Percentiles rank a stretch among this genome's conserved stretches.
These are phyloP conservation scores for Eucalyptus sp. DNA, from an alignment of 345 rosid species.

Conservation along the genomic window DNA sequence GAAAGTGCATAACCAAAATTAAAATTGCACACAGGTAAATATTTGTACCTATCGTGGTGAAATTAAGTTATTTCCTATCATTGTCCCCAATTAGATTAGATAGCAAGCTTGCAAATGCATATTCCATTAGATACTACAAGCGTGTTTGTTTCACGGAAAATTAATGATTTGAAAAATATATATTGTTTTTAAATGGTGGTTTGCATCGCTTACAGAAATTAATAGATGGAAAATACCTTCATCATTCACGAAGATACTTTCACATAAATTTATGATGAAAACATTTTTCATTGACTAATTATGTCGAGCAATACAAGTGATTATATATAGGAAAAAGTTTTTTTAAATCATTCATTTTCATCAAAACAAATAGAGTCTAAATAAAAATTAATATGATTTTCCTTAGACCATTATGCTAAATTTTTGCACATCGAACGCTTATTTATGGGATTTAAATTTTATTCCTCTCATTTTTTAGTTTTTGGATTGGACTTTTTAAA, in stretches of 20 bases:
- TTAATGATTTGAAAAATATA: fast-evolving
- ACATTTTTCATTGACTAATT: too few relatives aligned
- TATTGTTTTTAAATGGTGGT: too few relatives aligned
- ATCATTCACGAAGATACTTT: background rate
- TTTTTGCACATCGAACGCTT: background rate
- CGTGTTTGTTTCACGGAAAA: fast-evolving
- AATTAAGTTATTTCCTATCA: too few relatives aligned
- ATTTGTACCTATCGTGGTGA: background rate
- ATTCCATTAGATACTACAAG: too few relatives aligned
- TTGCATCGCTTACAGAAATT: too few relatives aligned
- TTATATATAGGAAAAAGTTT: too few relatives aligned
- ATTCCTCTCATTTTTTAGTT: background rate
- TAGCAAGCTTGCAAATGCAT: background rate
- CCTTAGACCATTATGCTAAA: background rate
- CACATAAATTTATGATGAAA: too few relatives aligned
- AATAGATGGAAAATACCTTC: background rate
- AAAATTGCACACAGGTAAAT: background rate
- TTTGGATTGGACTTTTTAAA: background rate
- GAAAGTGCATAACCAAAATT: background rate
- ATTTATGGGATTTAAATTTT: background rate
- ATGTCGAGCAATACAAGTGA: too few relatives aligned
- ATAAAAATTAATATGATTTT: too few relatives aligned
- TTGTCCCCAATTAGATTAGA: background rate
- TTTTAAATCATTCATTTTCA: too few relatives aligned
- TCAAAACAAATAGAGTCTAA: fast-evolving